Evolutionary conservation across 2,329 filamentous ascomycete genomes (phyloP), one percentile per base, ranked within the genome.

Genomic region (Raffaelea deltoideospora): DNA sequence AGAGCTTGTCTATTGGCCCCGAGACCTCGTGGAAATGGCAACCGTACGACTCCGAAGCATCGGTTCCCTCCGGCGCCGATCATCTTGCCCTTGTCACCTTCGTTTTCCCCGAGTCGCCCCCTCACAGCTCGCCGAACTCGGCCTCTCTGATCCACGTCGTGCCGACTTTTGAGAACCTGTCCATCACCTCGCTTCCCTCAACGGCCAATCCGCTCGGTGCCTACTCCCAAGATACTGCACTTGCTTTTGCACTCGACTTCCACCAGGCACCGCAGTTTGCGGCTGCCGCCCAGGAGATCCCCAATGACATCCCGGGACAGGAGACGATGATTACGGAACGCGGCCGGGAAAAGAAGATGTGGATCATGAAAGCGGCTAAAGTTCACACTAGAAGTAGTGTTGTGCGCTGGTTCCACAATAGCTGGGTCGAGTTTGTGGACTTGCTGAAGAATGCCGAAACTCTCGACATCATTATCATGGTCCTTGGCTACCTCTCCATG

Each of bases 401-500:
- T 37, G 63, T 69, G 31, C 71, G 75, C 37, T 92, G 85, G 83
- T 59, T 74, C 15, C 63, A 62, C 37, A 85, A 93, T 51, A 80
- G 78, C 18, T 95, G 84, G 84, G 75, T 72, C 27, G 84, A 84
- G 41, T 95, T 96, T 51, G 63, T 92, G 34, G 88, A 79, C 48
- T 60, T 69, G 23, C 55, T 72, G 42, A 75, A 90, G 73, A 94
- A 95, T 52, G 90, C 90, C 24, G 88, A 98, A 60, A 88, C 86
- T 2, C 74, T 96, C 39, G 90, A 98, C 50, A 95, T 98, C 51
- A 70, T 93, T 52, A 98, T 98, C 56, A 96, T 98, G 88, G 72
- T 84, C 22, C 69, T 98, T 26, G 90, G 90, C 33, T 98, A 98
- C 56, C 66, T 96, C 36, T 86, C 87, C 35, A 98, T 98, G 90